Percentiles rank a stretch among this genome's conserved stretches.
Evolutionary conservation across 768 basidiomycete species (phyloP).

Genomic region (Hortiboletus flavorubellus): DNA sequence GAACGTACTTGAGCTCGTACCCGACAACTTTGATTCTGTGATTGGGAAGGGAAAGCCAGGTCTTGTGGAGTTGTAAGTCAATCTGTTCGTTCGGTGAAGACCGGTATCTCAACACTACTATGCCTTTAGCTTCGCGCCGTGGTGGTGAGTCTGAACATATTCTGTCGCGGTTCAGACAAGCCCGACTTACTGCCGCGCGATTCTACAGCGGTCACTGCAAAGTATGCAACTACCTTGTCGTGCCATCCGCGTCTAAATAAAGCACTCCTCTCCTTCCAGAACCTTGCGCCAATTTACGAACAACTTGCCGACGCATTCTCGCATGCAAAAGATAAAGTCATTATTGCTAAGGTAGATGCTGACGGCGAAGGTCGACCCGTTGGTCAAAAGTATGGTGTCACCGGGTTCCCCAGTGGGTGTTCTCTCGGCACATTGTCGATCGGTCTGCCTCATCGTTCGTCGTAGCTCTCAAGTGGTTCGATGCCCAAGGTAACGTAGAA

Average conservation of each 20-base stretch:
- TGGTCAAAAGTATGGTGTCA: conserved; percentile 75
- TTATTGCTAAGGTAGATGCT: conserved; percentile 91
- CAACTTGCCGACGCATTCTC: conserved; percentile 86
- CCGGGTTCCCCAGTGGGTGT: conserved; percentile 79
- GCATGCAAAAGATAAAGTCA: conserved; percentile 74
- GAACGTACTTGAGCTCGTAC: conserved; percentile 77
- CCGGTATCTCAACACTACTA: not conserved
- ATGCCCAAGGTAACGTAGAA: conserved; percentile 59
- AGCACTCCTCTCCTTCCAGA: conserved; percentile 42
- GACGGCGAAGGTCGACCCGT: conserved; percentile 80
- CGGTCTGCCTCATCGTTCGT: conserved; percentile 7
- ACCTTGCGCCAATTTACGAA: conserved; percentile 85
- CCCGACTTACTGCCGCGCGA: not conserved
- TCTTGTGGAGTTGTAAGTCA: conserved; percentile 85
- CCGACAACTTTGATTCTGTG: conserved; percentile 69
- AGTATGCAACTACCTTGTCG: conserved; percentile 37
- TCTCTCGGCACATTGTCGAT: not conserved
- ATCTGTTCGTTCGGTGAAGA: not conserved
- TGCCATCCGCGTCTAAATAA: not conserved
- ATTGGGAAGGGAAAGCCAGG: conserved; percentile 81
- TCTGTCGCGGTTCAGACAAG: not conserved
- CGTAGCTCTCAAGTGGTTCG: conserved; percentile 89
- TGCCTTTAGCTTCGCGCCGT: conserved; percentile 69
- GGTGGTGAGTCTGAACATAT: conserved; percentile 59
- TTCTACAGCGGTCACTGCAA: conserved; percentile 78